phyloP scores from a whole-genome alignment of 2,329 filamentous ascomycete genomes.

The Pseudocercospora vitis region DNA sequence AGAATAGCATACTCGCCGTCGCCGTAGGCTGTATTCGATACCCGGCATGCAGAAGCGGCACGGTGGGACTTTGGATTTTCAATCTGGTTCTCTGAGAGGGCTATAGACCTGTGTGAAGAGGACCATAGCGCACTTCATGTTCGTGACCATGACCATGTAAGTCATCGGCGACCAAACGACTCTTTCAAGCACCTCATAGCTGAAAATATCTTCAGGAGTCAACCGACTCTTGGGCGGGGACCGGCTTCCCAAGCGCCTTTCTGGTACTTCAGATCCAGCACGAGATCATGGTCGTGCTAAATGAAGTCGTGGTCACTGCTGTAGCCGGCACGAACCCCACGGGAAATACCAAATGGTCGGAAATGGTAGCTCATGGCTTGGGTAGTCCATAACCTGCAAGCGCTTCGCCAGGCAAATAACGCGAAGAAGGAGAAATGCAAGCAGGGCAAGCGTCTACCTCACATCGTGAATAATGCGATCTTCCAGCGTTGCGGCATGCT shows the following conservation, averaged over 20 bases:
- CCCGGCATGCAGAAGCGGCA: neutral
- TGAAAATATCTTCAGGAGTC: no score
- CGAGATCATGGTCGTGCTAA: conserved; percentile 5
- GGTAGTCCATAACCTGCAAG: neutral
- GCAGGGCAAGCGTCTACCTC: no score
- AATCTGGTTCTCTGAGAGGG: neutral
- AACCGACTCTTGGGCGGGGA: neutral
- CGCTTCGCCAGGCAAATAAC: neutral
- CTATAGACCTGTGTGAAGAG: conserved; percentile 1
- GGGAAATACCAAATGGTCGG: neutral
- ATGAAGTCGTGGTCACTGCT: neutral
- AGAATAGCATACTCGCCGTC: neutral
- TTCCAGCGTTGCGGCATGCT: no score
- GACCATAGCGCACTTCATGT: no score
- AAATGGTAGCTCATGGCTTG: neutral
- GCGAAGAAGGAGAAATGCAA: neutral
- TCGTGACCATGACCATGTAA: no score
- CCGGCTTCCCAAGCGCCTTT: conserved; percentile 2
- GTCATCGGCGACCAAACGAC: no score
- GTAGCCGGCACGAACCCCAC: neutral
- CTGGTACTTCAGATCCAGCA: conserved; percentile 2
- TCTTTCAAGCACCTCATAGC: no score
- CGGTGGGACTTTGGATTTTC: neutral
- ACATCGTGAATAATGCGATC: no score
- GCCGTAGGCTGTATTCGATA: neutral